These are phyloP conservation scores for Agastache rugosa DNA, from an alignment of 257 asterid genomes.

Conservation along the genomic window DNA sequence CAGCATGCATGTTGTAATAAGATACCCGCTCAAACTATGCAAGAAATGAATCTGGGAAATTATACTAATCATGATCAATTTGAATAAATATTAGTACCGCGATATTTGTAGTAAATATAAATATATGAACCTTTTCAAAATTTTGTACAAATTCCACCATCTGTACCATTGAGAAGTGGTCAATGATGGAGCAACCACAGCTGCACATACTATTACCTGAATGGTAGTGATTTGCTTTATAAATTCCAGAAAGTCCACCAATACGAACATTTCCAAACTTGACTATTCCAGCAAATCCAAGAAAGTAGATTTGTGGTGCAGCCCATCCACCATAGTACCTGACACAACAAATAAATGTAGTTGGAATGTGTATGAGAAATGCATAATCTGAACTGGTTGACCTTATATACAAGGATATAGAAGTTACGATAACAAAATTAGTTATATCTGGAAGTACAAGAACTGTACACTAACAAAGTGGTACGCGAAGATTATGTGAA, in stretches of 20 bases:
- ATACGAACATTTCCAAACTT: slow-evolving; percentile 95
- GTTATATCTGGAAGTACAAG: not conserved
- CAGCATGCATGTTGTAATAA: slow-evolving; percentile 9
- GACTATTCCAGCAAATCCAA: slow-evolving; percentile 90
- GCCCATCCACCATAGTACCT: slow-evolving; percentile 99
- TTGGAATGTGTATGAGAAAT: not conserved
- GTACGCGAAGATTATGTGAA: not conserved
- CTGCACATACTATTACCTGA: slow-evolving; percentile 51
- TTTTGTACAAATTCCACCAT: not conserved
- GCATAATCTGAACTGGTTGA: not conserved
- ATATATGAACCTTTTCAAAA: not conserved
- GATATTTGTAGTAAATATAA: not conserved
- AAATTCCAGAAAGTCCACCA: slow-evolving; percentile 96
- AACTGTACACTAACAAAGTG: slow-evolving; percentile 8
- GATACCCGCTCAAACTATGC: slow-evolving; percentile 29
- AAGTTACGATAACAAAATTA: not conserved
- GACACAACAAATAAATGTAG: slow-evolving; percentile 36
- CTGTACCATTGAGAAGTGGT: slow-evolving; percentile 10
- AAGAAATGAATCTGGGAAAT: not conserved
- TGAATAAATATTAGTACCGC: not conserved
- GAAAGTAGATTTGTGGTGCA: slow-evolving; percentile 92
- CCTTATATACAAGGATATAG: not conserved
- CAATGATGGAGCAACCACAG: slow-evolving; percentile 2
- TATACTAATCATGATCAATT: not conserved
- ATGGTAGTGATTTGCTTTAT: slow-evolving; percentile 66